Conservation (phyloP, 2,329 filamentous ascomycete species). For the Trichoderma atroviride region DNA sequence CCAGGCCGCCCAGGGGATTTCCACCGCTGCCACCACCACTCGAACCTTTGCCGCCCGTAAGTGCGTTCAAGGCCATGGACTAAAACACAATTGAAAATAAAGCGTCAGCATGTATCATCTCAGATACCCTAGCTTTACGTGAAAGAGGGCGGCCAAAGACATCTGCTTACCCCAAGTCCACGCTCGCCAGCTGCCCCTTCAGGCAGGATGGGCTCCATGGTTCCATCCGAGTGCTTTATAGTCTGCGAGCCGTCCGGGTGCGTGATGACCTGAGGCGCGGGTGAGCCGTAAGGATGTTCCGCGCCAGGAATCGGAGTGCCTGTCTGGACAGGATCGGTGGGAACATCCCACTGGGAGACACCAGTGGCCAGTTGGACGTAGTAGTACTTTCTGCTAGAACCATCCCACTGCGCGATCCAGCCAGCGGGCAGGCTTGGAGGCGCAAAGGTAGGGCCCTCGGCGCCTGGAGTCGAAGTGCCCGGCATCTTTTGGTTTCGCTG, state of each 20-base stretch:
- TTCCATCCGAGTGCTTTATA: conserved; percentile 61
- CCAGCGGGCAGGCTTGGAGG: conserved; percentile 65
- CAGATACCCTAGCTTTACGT: background rate
- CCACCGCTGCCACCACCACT: conserved; percentile 37
- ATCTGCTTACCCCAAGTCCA: conserved; percentile 63
- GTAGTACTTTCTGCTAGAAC: conserved; percentile 66
- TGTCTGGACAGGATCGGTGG: conserved; percentile 64
- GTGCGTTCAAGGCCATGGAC: conserved; percentile 63
- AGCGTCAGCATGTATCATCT: conserved; percentile 17
- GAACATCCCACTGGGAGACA: conserved; percentile 73
- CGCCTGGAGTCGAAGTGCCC: conserved; percentile 60
- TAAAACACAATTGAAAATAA: conserved; percentile 35
- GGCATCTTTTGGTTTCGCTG: conserved; percentile 46
- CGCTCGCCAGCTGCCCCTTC: conserved; percentile 61
- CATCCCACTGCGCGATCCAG: conserved; percentile 73
- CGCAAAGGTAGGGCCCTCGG: conserved; percentile 61
- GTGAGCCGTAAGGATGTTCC: conserved; percentile 66
- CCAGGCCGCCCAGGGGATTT: conserved; percentile 50
- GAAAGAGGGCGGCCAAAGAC: background rate
- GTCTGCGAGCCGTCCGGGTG: conserved; percentile 66
- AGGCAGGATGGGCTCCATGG: conserved; percentile 61
- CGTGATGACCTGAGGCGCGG: conserved; percentile 60
- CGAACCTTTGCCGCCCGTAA: conserved; percentile 53
- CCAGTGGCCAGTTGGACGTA: conserved; percentile 74
- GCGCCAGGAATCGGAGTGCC: conserved; percentile 58